These are phyloP conservation scores for Pythium biforme DNA, from an alignment of 352 stramenopile genomes.

Conservation along the genomic window DNA sequence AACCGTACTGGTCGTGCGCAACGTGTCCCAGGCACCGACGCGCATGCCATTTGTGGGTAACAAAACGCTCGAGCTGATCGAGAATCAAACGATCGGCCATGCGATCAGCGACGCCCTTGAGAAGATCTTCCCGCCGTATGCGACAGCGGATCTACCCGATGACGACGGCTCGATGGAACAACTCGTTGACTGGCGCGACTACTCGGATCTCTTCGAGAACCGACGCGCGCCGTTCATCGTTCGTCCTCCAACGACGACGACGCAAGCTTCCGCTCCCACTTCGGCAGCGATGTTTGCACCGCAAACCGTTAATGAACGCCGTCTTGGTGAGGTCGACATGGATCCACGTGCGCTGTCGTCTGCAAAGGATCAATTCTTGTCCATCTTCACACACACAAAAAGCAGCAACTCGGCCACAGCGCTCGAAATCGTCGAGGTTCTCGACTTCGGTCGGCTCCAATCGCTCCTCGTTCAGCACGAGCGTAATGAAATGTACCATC, in stretches of 20 bases:
- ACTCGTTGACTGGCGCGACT: slow-evolving; percentile 19
- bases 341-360: too few relatives aligned
- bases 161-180: neutral
- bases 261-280: neutral
- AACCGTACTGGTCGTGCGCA: slow-evolving; percentile 27
- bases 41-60: slow-evolving; percentile 17
- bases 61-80: slow-evolving; percentile 13
- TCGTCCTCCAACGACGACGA: neutral
- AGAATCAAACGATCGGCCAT: neutral
- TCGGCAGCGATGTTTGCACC: neutral
- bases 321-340: neutral
- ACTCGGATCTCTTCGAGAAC: slow-evolving; percentile 20
- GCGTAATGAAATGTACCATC: neutral
- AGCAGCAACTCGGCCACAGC: neutral
- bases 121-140: slow-evolving; percentile 8
- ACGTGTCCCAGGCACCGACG: slow-evolving; percentile 19
- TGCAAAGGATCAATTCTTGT: slow-evolving; percentile 10
- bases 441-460: slow-evolving; percentile 1
- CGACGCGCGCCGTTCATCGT: neutral
- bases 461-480: neutral
- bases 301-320: neutral
- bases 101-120: slow-evolving; percentile 2
- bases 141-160: slow-evolving; percentile 5
- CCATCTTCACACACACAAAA: neutral
- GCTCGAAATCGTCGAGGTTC: neutral